phyloP scores from a whole-genome alignment of 495 filamentous ascomycete species.

The Aspergillus bridgeri region DNA sequence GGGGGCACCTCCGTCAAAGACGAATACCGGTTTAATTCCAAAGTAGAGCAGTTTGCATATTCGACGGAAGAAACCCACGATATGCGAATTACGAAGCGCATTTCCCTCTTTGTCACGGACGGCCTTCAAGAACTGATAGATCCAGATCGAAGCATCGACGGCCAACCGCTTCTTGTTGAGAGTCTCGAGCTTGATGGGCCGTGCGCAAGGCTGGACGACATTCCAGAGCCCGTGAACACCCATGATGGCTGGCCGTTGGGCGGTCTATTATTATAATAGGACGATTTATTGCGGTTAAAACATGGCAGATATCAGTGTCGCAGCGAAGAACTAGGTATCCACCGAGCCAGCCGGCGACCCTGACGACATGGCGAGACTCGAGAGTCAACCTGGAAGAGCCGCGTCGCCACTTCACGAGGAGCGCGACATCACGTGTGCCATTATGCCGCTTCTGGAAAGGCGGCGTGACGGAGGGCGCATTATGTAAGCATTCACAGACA shows the following conservation, averaged over 20 bases:
- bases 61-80: slow-evolving; percentile 95
- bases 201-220: slow-evolving; percentile 84
- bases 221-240: slow-evolving; percentile 98
- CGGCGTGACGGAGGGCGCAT: slow-evolving; percentile 7
- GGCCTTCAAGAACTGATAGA: slow-evolving; percentile 98
- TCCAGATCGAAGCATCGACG: slow-evolving; percentile 98
- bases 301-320: slow-evolving; percentile 6
- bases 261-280: neutral
- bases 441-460: slow-evolving; percentile 21
- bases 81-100: slow-evolving; percentile 87
- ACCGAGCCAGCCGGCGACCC: neutral
- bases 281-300: slow-evolving; percentile 1
- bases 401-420: slow-evolving; percentile 17
- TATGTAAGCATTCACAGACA: slow-evolving; percentile 21
- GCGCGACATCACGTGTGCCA: slow-evolving; percentile 31
- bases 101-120: slow-evolving; percentile 98
- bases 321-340: neutral
- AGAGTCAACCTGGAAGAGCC: neutral
- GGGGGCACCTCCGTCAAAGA: slow-evolving; percentile 95
- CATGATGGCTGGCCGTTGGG: slow-evolving; percentile 50
- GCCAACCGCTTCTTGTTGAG: slow-evolving; percentile 93
- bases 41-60: slow-evolving; percentile 97
- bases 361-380: neutral
- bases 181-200: slow-evolving; percentile 84
- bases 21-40: slow-evolving; percentile 95